A percentile compares a stretch with the other conserved stretches of the same genome.
phyloP scores from a whole-genome alignment of 768 basidiomycete species.

The Serendipita sp. region DNA sequence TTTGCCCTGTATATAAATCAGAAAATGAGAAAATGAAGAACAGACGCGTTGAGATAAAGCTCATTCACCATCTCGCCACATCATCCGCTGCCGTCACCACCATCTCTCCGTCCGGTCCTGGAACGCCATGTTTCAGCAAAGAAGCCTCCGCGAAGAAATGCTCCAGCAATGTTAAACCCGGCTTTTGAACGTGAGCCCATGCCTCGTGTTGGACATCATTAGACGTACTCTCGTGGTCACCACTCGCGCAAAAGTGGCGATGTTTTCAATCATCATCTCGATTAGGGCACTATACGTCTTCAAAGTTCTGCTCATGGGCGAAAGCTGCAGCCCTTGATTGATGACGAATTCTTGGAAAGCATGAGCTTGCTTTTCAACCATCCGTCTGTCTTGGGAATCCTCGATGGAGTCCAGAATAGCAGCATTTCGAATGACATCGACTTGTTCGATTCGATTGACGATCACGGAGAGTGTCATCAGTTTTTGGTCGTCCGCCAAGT shows the following conservation, averaged over 20 bases:
- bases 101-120: constrained; percentile 32
- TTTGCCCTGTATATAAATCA: constrained; percentile 42
- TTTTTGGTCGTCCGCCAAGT: constrained; percentile 63
- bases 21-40: constrained; percentile 11
- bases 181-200: constrained; percentile 30
- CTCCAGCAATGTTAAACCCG: constrained; percentile 81
- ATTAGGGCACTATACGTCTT: constrained; percentile 76
- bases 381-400: constrained; percentile 43
- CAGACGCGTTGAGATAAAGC: constrained; percentile 9
- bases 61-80: constrained; percentile 59
- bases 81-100: constrained; percentile 52
- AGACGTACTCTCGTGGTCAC: constrained; percentile 63
- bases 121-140: constrained; percentile 59
- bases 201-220: background rate
- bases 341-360: constrained; percentile 74
- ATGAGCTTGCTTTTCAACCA: constrained; percentile 80
- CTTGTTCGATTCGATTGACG: constrained; percentile 84
- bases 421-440: constrained; percentile 78
- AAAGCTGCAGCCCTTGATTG: constrained; percentile 61
- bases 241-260: constrained; percentile 46
- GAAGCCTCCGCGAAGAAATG: constrained; percentile 87
- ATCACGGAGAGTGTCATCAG: constrained; percentile 80
- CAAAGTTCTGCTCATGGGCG: constrained; percentile 64
- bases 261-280: constrained; percentile 65
- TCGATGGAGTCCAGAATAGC: constrained; percentile 51